Evolutionary conservation across 2,329 filamentous ascomycete species (phyloP).

Genomic region (Chrysoporthe austroafricana): DNA sequence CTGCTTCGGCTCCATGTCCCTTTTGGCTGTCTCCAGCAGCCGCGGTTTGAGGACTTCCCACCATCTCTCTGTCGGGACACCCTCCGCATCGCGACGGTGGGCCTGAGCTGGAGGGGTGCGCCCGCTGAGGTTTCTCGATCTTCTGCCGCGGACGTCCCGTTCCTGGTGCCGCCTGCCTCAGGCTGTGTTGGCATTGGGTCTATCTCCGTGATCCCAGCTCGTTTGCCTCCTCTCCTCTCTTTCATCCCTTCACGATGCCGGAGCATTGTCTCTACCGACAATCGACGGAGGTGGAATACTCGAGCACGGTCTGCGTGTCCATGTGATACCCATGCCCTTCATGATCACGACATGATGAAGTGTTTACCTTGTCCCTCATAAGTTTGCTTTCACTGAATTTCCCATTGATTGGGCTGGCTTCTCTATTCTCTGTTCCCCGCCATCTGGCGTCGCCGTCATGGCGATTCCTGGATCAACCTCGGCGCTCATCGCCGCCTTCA

Average conservation of each 20-base stretch:
- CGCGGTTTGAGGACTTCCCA: conserved; percentile 12
- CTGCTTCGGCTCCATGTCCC: conserved; percentile 11
- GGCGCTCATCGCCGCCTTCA: conserved; percentile 57
- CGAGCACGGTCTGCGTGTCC: conserved; percentile 27
- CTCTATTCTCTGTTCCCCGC: conserved; percentile 35
- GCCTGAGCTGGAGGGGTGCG: neutral
- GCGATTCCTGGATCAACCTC: conserved; percentile 48
- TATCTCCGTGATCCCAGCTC: conserved; percentile 14
- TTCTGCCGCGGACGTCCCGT: conserved; percentile 14
- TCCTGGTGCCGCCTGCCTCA: conserved; percentile 23
- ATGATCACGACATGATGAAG: conserved; percentile 30
- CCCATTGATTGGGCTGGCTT: conserved; percentile 54
- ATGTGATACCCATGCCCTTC: conserved; percentile 33
- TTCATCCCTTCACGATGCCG: conserved; percentile 1
- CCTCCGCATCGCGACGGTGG: neutral
- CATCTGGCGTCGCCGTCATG: conserved; percentile 45
- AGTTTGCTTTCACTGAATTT: conserved; percentile 37
- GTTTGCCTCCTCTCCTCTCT: neutral
- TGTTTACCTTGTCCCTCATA: conserved; percentile 36
- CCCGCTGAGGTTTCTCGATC: conserved; percentile 15
- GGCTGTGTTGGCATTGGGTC: conserved; percentile 3
- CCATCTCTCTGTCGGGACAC: neutral
- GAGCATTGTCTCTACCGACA: conserved; percentile 5
- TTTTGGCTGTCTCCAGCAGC: conserved; percentile 9
- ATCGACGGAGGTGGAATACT: conserved; percentile 9